phyloP scores from a whole-genome alignment of 2,329 filamentous ascomycete genomes.

The Aspergillus fijiensis region DNA sequence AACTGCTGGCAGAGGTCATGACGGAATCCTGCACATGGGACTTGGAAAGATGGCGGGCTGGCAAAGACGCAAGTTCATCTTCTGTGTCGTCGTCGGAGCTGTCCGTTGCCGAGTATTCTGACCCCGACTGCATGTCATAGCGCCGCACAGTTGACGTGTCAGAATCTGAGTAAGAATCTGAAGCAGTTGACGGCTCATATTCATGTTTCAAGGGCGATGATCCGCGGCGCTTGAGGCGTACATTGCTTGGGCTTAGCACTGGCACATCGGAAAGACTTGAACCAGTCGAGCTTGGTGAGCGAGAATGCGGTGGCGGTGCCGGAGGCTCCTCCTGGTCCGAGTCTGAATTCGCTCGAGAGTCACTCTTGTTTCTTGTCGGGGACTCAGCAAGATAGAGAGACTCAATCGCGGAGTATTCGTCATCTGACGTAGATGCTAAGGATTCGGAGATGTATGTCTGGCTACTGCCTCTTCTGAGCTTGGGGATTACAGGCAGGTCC shows the following conservation, averaged over 20 bases:
- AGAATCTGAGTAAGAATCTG: slow-evolving; percentile 59
- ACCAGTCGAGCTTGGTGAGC: slow-evolving; percentile 51
- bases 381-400: slow-evolving; percentile 22
- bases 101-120: slow-evolving; percentile 49
- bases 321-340: slow-evolving; percentile 34
- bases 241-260: slow-evolving; percentile 50
- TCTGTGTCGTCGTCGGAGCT: slow-evolving; percentile 59
- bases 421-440: slow-evolving; percentile 24
- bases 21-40: slow-evolving; percentile 38
- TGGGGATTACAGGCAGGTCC: slow-evolving; percentile 46
- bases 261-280: slow-evolving; percentile 46
- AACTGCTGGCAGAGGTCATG: slow-evolving; percentile 52
- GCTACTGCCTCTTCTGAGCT: slow-evolving; percentile 41
- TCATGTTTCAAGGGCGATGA: slow-evolving; percentile 97
- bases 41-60: slow-evolving; percentile 40
- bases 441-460: slow-evolving; percentile 32
- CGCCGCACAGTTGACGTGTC: slow-evolving; percentile 57
- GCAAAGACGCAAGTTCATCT: slow-evolving; percentile 37
- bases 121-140: slow-evolving; percentile 49
- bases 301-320: slow-evolving; percentile 50
- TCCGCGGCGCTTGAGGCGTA: slow-evolving; percentile 63
- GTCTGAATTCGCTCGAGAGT: slow-evolving; percentile 29
- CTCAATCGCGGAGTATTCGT: slow-evolving; percentile 30
- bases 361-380: slow-evolving; percentile 27
- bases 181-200: slow-evolving; percentile 80